phyloP scores from a whole-genome alignment of 345 rosid species.

The Populus euphratica region DNA sequence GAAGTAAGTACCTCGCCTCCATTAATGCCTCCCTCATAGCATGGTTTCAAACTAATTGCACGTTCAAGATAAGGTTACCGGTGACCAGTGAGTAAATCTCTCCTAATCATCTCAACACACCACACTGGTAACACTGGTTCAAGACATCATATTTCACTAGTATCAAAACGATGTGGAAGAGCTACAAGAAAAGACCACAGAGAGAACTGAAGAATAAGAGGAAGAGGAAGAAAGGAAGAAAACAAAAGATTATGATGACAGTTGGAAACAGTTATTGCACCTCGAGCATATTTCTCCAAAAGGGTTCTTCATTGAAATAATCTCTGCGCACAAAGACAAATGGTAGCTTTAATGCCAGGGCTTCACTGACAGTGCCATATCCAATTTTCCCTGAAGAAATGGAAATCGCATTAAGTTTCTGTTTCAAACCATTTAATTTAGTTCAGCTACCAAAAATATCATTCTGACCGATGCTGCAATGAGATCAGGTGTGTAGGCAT shows the following conservation, averaged over 20 bases:
- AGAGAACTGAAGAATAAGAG: not conserved
- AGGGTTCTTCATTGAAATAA: slow-evolving; percentile 97
- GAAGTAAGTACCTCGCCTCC: slow-evolving; percentile 85
- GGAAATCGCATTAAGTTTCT: slow-evolving; percentile 17
- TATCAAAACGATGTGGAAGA: not conserved
- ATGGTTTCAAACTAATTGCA: slow-evolving; percentile 88
- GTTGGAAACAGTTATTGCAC: slow-evolving; percentile 31
- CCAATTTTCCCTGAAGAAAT: slow-evolving; percentile 90
- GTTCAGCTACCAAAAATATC: slow-evolving; percentile 18
- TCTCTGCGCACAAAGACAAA: slow-evolving; percentile 99
- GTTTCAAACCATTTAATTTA: slow-evolving; percentile 3
- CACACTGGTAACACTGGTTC: slow-evolving; percentile 79
- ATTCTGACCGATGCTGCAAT: slow-evolving; percentile 98
- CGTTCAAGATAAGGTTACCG: slow-evolving; percentile 99
- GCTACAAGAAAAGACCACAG: not conserved
- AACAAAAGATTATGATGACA: not conserved
- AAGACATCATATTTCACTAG: slow-evolving; percentile 7
- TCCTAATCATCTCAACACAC: slow-evolving; percentile 97
- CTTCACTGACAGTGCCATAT: slow-evolving; percentile 97
- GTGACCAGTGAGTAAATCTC: slow-evolving; percentile 90
- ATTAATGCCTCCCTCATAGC: slow-evolving; percentile 86
- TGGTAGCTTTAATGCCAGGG: slow-evolving; percentile 82
- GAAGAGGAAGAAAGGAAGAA: not conserved
- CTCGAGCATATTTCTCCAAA: slow-evolving; percentile 96
- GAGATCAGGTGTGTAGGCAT: slow-evolving; percentile 95